phyloP scores from a whole-genome alignment of 78 protist genomes.

The Emiliania huxleyi region DNA sequence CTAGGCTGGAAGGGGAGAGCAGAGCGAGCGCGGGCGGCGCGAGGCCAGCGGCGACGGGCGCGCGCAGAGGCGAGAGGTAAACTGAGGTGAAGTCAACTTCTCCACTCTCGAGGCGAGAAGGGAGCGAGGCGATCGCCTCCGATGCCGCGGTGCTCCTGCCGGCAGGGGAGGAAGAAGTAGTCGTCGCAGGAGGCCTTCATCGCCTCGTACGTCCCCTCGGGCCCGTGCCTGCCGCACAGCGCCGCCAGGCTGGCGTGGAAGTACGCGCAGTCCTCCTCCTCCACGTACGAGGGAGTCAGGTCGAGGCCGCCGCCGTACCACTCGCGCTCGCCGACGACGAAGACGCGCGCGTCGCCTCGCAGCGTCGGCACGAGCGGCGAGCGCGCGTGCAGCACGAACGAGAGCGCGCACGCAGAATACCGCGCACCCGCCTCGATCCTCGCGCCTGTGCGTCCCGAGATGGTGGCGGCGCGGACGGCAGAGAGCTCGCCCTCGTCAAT shows the following conservation, averaged over 20 bases:
- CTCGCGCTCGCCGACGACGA: neutral
- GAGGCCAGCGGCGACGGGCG: too few relatives aligned
- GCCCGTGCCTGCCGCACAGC: neutral
- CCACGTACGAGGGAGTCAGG: neutral
- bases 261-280: neutral
- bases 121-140: too few relatives aligned
- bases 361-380: neutral
- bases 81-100: too few relatives aligned
- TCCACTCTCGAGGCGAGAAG: too few relatives aligned
- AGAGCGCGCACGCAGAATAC: neutral
- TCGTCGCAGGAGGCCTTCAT: neutral
- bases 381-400: constrained; percentile 10
- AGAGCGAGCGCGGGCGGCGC: too few relatives aligned
- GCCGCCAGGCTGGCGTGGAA: neutral
- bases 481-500: neutral
- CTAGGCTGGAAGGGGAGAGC: too few relatives aligned
- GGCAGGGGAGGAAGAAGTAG: constrained; percentile 14
- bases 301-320: constrained; percentile 31
- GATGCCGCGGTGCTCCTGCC: constrained; percentile 25
- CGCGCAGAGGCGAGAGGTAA: too few relatives aligned
- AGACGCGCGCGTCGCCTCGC: neutral
- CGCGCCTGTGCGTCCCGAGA: neutral
- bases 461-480: neutral
- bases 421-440: neutral
- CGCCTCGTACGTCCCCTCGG: neutral